Evolutionary conservation across 306 rosid genomes (phyloP).

Genomic region (Abrus pulchellus): DNA sequence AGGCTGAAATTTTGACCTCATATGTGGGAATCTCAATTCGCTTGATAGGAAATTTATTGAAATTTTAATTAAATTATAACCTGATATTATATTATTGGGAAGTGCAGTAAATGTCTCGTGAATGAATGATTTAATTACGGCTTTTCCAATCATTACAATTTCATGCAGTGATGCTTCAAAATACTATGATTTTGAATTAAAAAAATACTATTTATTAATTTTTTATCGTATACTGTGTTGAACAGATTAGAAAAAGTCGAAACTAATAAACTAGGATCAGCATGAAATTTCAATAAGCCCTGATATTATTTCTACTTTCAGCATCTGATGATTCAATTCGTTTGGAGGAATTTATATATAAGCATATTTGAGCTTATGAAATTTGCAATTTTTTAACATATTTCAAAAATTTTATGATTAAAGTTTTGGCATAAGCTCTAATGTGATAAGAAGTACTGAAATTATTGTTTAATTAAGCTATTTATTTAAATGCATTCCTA

Average conservation of each 20-base stretch:
- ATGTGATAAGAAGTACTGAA: too few species aligned
- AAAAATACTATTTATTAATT: too few species aligned
- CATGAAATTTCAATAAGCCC: neutral
- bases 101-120: neutral
- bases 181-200: too few species aligned
- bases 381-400: neutral
- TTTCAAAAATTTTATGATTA: neutral
- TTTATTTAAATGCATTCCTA: neutral
- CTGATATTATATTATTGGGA: too few species aligned
- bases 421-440: neutral
- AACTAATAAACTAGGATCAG: constrained; percentile 4
- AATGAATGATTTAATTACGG: neutral
- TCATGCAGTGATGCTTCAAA: too few species aligned
- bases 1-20: neutral
- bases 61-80: too few species aligned
- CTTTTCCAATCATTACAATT: too few species aligned
- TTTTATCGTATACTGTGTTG: too few species aligned
- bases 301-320: neutral
- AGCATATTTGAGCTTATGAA: neutral
- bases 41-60: too few species aligned
- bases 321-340: constrained; percentile 7
- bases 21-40: neutral
- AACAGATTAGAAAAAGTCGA: neutral
- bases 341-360: neutral
- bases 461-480: neutral